phyloP scores from a whole-genome alignment of 306 rosid species.

The Cucurbita moschata region DNA sequence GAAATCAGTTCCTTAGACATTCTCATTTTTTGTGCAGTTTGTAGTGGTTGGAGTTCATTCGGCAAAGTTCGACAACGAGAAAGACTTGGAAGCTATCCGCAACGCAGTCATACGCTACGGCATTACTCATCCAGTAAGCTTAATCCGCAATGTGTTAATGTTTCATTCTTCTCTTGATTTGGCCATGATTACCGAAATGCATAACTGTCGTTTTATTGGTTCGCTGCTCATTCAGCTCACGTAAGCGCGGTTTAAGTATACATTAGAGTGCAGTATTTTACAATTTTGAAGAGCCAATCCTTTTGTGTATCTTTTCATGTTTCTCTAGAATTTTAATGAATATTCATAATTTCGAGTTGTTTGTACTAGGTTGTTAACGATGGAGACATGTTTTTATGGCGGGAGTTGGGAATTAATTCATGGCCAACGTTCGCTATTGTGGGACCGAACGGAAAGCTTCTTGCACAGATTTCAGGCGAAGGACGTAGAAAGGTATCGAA shows the following conservation, averaged over 20 bases:
- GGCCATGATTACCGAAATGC: background rate
- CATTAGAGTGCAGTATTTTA: background rate
- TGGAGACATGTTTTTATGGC: constrained; percentile 89
- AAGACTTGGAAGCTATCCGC: constrained; percentile 93
- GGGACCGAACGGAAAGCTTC: constrained; percentile 76
- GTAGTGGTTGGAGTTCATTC: constrained; percentile 93
- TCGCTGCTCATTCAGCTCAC: background rate
- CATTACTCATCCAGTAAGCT: constrained; percentile 83
- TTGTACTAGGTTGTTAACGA: constrained; percentile 77
- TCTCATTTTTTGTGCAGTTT: constrained; percentile 36
- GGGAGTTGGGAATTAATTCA: constrained; percentile 75
- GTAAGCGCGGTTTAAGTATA: background rate
- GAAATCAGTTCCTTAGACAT: background rate
- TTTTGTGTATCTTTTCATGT: background rate
- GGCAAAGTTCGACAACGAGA: constrained; percentile 93
- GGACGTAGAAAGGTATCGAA: constrained; percentile 74
- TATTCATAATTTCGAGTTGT: background rate
- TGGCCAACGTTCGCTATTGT: constrained; percentile 95
- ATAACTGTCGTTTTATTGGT: background rate
- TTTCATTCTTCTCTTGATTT: background rate
- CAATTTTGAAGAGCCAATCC: background rate
- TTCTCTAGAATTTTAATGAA: background rate
- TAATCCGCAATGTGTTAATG: background rate
- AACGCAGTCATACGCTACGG: constrained; percentile 87
- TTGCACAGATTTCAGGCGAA: constrained; percentile 86